Conservation (phyloP, 1,284 basidiomycete genomes). For the Pholiota adiposa region DNA sequence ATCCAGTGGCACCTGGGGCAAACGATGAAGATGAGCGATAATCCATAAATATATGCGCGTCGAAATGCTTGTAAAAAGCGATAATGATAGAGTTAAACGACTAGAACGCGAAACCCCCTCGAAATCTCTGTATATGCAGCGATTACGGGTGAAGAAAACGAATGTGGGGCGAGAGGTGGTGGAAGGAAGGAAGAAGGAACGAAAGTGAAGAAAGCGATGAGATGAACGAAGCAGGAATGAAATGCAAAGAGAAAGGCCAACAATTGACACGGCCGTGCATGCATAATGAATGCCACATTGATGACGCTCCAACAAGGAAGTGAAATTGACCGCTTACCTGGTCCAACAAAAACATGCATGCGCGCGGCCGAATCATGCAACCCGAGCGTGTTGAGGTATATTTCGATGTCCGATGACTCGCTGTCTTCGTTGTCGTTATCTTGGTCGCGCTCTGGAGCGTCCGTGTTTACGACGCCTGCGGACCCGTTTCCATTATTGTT, state of each 20-base stretch:
- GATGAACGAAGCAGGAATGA: neutral
- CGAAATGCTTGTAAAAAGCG: constrained; percentile 12
- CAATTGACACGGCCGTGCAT: constrained; percentile 7
- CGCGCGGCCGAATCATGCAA: constrained; percentile 28
- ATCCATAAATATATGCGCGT: constrained; percentile 27
- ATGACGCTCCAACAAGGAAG: constrained; percentile 11
- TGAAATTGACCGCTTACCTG: constrained; percentile 22
- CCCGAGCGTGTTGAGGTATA: constrained; percentile 34
- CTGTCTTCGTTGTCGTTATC: constrained; percentile 25
- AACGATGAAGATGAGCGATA: constrained; percentile 17
- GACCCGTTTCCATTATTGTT: neutral
- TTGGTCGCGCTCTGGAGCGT: constrained; percentile 19
- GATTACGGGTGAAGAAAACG: constrained; percentile 1
- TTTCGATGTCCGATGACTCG: constrained; percentile 37
- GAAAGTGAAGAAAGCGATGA: neutral
- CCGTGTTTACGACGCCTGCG: neutral
- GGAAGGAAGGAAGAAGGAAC: constrained; percentile 3
- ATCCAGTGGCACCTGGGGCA: constrained; percentile 9
- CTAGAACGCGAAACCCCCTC: constrained; percentile 1
- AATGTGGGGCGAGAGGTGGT: neutral
- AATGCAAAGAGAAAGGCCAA: constrained; percentile 2
- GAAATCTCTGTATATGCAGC: neutral
- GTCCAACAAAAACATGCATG: constrained; percentile 25
- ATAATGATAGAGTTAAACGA: constrained; percentile 13
- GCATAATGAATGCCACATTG: constrained; percentile 12